phyloP scores from a whole-genome alignment of 73 alveolate species.

The Paramecium octaurelia region DNA sequence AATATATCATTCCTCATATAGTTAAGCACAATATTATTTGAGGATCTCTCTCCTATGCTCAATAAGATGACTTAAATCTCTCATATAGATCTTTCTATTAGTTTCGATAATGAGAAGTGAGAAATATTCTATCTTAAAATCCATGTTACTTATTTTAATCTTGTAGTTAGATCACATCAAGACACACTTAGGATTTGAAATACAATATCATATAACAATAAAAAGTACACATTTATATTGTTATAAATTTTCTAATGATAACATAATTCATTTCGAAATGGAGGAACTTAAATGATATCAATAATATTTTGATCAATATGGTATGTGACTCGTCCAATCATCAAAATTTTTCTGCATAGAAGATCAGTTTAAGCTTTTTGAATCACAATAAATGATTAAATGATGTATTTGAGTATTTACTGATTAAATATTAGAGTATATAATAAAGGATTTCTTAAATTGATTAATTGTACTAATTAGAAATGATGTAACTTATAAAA shows the following conservation, averaged over 20 bases:
- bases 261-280: slow-evolving; percentile 42
- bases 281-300: slow-evolving; percentile 66
- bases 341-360: too few relatives aligned
- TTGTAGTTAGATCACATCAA: too few relatives aligned
- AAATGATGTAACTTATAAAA: background rate
- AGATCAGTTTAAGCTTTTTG: slow-evolving; percentile 81
- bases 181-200: slow-evolving; percentile 77
- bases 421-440: background rate
- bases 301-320: slow-evolving; percentile 68
- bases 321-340: slow-evolving; percentile 75
- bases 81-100: too few relatives aligned
- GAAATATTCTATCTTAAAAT: too few relatives aligned
- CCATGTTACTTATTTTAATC: too few relatives aligned
- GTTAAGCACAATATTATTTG: too few relatives aligned
- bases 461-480: background rate
- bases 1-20: too few relatives aligned
- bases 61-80: too few relatives aligned
- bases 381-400: background rate
- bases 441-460: background rate
- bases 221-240: slow-evolving; percentile 88
- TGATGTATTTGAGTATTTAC: background rate
- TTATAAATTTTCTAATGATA: slow-evolving; percentile 85
- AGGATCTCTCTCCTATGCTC: too few relatives aligned
- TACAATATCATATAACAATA: slow-evolving; percentile 87
- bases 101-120: too few relatives aligned